phyloP scores from a whole-genome alignment of 139 green algal species.

The Zygnema cylindricum region DNA sequence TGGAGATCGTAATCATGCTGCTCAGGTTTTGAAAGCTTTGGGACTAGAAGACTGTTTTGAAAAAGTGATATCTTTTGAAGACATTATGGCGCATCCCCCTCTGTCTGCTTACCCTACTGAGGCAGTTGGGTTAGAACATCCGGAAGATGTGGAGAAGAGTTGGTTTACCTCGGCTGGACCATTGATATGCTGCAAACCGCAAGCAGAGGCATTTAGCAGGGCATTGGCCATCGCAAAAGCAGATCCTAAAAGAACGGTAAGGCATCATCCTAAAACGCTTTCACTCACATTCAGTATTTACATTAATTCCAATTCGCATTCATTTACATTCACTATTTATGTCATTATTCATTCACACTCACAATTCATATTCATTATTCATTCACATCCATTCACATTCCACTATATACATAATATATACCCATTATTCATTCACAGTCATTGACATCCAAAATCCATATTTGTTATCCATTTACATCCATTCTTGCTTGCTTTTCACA shows the following conservation, averaged over 20 bases:
- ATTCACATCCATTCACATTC: too few relatives aligned
- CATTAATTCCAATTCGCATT: too few relatives aligned
- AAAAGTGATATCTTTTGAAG: conserved; percentile 23
- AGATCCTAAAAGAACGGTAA: neutral
- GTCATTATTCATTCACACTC: too few relatives aligned
- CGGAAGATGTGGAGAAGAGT: neutral
- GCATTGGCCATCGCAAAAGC: conserved; percentile 17
- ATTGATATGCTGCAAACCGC: conserved; percentile 50
- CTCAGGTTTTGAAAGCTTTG: neutral
- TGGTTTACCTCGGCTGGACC: conserved; percentile 3
- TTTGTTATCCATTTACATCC: too few relatives aligned
- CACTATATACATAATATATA: too few relatives aligned
- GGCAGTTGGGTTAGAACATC: neutral
- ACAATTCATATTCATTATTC: too few relatives aligned
- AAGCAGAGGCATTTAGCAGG: conserved; percentile 36
- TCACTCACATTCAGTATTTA: too few relatives aligned
- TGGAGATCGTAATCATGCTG: conserved; percentile 21
- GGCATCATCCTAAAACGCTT: neutral
- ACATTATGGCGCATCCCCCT: conserved; percentile 4
- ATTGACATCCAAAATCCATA: too few relatives aligned
- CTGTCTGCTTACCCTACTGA: conserved; percentile 1
- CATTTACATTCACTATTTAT: too few relatives aligned
- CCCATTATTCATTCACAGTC: too few relatives aligned
- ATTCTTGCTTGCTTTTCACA: too few relatives aligned
- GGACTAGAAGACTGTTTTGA: conserved; percentile 42